phyloP scores from a whole-genome alignment of 2,329 filamentous ascomycete genomes.

The Hypomyces perniciosus region DNA sequence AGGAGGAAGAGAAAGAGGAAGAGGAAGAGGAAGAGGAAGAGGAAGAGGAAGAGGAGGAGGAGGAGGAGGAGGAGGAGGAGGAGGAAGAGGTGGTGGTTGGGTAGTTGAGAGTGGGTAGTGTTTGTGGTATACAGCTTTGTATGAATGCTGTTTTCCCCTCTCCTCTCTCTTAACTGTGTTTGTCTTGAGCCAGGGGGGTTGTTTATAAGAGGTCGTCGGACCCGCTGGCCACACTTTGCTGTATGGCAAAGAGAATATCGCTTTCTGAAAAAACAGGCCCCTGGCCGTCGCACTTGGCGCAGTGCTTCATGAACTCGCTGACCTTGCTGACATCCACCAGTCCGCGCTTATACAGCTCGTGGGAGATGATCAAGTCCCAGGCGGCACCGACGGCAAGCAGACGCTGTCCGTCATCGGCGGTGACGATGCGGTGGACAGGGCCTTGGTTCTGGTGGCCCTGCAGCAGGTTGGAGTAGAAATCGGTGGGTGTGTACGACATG shows the following conservation, averaged over 20 bases:
- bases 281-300: conserved; percentile 77
- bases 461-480: conserved; percentile 62
- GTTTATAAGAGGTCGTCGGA: conserved; percentile 62
- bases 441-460: conserved; percentile 57
- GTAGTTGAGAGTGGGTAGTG: no score
- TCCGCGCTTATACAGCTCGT: conserved; percentile 70
- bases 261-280: conserved; percentile 82
- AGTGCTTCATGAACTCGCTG: conserved; percentile 67
- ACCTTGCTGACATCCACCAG: conserved; percentile 77
- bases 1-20: no score
- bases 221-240: conserved; percentile 68
- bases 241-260: conserved; percentile 66
- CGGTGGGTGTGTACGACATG: conserved; percentile 64
- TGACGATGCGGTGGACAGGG: conserved; percentile 62
- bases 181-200: no score
- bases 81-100: no score
- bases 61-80: no score
- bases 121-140: no score
- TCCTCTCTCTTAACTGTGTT: no score
- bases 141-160: no score
- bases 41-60: no score
- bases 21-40: no score
- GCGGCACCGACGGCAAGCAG: conserved; percentile 71
- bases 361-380: conserved; percentile 83
- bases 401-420: conserved; percentile 59